Evolutionary conservation across 2,329 filamentous ascomycete species (phyloP).

Genomic region (Neofusicoccum laricinum): DNA sequence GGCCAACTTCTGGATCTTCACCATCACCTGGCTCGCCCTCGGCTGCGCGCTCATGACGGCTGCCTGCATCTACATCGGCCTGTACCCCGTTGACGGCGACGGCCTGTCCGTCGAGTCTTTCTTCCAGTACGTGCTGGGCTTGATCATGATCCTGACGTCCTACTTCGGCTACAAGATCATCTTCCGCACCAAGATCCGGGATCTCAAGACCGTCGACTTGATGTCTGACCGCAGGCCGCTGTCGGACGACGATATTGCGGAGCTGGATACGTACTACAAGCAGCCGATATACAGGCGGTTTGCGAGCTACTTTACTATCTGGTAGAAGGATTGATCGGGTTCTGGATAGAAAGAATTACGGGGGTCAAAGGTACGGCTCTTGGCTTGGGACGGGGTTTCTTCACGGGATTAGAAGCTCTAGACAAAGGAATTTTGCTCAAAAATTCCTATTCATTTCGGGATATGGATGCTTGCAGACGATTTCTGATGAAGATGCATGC

Average conservation of each 20-base stretch:
- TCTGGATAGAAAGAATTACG: neutral
- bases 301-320: conserved; percentile 13
- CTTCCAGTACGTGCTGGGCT: conserved; percentile 16
- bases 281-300: conserved; percentile 4
- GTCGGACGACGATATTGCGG: neutral
- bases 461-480: neutral
- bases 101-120: conserved; percentile 9
- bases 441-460: neutral
- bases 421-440: no score
- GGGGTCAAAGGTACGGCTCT: neutral
- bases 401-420: no score
- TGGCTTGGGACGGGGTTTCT: neutral
- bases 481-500: no score
- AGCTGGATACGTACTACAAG: conserved; percentile 14
- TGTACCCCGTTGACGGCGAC: conserved; percentile 8
- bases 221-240: neutral
- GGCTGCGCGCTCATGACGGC: conserved; percentile 17
- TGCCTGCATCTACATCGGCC: conserved; percentile 10
- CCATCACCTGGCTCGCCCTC: conserved; percentile 26
- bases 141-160: conserved; percentile 8
- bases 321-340: neutral
- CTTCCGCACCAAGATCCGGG: conserved; percentile 8
- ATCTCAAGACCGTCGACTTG: conserved; percentile 4
- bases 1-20: conserved; percentile 28
- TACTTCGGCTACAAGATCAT: conserved; percentile 10